Evolutionary conservation across 2,329 filamentous ascomycete genomes (phyloP).

Genomic region (Berkeleyomyces basicola): DNA sequence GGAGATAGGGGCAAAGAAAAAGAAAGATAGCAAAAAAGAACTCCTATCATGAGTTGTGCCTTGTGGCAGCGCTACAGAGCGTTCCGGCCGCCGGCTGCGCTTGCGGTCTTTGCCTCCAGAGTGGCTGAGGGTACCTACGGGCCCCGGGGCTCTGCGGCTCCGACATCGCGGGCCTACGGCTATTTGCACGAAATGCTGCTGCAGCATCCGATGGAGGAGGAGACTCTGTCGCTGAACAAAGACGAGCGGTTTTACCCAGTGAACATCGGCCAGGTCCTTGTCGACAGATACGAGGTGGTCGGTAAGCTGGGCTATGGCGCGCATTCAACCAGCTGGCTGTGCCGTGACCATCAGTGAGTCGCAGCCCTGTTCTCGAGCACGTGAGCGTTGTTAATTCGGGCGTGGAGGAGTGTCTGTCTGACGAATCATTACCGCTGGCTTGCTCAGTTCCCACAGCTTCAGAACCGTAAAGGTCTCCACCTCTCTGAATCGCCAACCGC

Average conservation of each 20-base stretch:
- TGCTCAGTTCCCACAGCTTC: background rate
- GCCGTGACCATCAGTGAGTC: constrained; percentile 16
- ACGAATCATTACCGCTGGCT: background rate
- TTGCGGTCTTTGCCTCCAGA: background rate
- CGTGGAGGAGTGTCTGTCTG: background rate
- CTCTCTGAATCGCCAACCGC: background rate
- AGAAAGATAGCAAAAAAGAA: background rate
- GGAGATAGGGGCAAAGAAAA: background rate
- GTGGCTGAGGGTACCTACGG: background rate
- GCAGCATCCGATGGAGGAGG: constrained; percentile 17
- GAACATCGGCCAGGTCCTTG: constrained; percentile 16
- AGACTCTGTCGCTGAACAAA: constrained; percentile 16
- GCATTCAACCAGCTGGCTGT: constrained; percentile 18
- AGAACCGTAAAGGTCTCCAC: constrained; percentile 7
- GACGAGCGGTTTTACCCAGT: constrained; percentile 17
- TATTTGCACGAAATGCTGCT: constrained; percentile 12
- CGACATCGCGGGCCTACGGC: constrained; percentile 3
- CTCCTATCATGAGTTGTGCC: background rate
- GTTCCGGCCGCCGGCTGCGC: background rate
- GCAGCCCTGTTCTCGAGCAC: background rate
- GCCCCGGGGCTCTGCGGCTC: background rate
- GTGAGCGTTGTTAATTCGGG: too few relatives aligned
- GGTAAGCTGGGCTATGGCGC: constrained; percentile 19
- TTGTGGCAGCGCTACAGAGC: background rate
- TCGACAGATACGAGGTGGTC: constrained; percentile 16